Base-by-base conservation (phyloP, 352 stramenopile genomes). In the Phytophthora brassicae region DNA sequence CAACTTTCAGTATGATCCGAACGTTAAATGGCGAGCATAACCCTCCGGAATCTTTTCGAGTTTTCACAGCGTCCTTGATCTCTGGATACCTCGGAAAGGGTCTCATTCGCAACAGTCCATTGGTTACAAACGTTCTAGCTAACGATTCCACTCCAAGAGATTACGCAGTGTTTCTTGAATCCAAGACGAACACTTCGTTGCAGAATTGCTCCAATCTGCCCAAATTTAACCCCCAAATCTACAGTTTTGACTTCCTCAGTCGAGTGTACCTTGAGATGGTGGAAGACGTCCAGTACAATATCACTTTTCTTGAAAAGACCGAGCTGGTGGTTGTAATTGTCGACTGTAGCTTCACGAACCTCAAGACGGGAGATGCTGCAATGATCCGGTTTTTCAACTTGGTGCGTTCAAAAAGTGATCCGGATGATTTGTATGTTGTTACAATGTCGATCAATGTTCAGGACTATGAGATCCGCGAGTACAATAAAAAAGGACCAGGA, bases 291-390 rank as follows among this genome's bases (percentile, higher is more conserved):
- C 53, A 62, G 19, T 80, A 86, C 55, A 79, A 74, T 47, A 47
- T 80, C 24, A 77, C 63, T n/a, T 55, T 66, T 20, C 17, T 82
- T 28, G 36, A 48, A 0, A 58, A 74, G 9, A 43, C 56, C 0
- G 77, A 86, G 41, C 56, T 86, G 3, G 60, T 86, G 35, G 16
- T 56, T 7, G 66, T 77, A 0, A 54, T 86, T 0, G 66, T 84
- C 4, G 77, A 86, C 51, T 86, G 77, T 42, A 66, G 64, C 6
- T 76, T 58, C 12, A 60, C 43, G 6, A 52, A 61, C 9, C 60
- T 86, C 46, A 42, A 65, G 12, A n/a, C 63, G 1, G 46, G 47
- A 31, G 56, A 64, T 20, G 43, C 49, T 1, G 53, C 64, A 0
- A 53, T 46, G 19, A 54, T 63, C 6, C 61, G 46, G 0, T 77